Percentiles rank a stretch among this genome's conserved stretches.
Evolutionary conservation across 1,284 basidiomycete genomes (phyloP).

Genomic region (Vanrija humicola): DNA sequence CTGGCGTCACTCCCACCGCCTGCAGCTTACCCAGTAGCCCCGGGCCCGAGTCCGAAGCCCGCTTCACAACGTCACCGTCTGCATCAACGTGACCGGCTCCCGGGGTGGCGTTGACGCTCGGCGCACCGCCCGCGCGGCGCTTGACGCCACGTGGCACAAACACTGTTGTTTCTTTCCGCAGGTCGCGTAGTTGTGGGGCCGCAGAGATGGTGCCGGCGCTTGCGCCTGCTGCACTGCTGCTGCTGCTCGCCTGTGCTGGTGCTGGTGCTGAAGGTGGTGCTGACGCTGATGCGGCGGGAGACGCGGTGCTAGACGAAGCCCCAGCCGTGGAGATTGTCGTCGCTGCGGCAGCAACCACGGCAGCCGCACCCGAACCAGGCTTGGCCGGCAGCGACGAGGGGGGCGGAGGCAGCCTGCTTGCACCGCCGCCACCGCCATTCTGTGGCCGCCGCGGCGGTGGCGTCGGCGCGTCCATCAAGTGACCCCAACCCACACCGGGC

Average conservation of each 20-base stretch:
- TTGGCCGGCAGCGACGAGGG: constrained; percentile 38
- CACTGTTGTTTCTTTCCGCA: constrained; percentile 85
- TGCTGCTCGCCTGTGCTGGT: not conserved
- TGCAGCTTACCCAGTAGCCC: constrained; percentile 41
- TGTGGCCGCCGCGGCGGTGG: no score
- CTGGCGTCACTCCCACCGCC: not conserved
- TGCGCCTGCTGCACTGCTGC: not conserved
- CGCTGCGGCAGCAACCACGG: no score
- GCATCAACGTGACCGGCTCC: constrained; percentile 35
- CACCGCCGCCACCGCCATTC: not conserved
- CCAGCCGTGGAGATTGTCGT: not conserved
- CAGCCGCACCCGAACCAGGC: constrained; percentile 4
- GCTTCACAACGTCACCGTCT: constrained; percentile 33
- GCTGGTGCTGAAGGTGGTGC: not conserved
- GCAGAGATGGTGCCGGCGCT: constrained; percentile 60
- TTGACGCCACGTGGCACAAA: constrained; percentile 65
- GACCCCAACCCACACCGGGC: no score
- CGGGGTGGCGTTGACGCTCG: constrained; percentile 40
- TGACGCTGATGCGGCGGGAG: no score
- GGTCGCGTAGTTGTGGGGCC: constrained; percentile 76
- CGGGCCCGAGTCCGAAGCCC: constrained; percentile 10
- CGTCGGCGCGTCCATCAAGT: no score
- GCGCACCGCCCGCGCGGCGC: constrained; percentile 16
- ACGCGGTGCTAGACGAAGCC: no score
- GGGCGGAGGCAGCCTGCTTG: not conserved